phyloP scores from a whole-genome alignment of 352 stramenopile genomes.

The Halophytophthora batemanensis region DNA sequence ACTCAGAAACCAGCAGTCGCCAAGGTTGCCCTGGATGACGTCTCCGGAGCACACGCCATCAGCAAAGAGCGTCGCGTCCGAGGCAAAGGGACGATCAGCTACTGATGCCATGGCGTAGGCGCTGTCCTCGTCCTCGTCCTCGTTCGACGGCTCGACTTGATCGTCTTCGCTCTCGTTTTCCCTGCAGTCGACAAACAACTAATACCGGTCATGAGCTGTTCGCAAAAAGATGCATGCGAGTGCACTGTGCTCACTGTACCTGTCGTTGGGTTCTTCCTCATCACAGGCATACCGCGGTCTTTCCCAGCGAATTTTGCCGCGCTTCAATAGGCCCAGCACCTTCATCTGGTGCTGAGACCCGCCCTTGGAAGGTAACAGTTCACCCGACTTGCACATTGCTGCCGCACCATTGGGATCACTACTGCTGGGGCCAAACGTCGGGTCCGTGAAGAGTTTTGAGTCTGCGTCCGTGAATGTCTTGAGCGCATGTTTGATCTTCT shows the following conservation, averaged over 20 bases:
- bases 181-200: slow-evolving; percentile 4
- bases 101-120: slow-evolving; percentile 12
- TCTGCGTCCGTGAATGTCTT: slow-evolving; percentile 40
- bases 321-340: slow-evolving; percentile 62
- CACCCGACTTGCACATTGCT: slow-evolving; percentile 66
- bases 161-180: slow-evolving; percentile 30
- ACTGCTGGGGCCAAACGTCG: slow-evolving; percentile 71
- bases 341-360: slow-evolving; percentile 75
- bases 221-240: neutral
- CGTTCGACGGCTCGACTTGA: slow-evolving; percentile 19
- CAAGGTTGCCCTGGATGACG: slow-evolving; percentile 88
- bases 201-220: neutral
- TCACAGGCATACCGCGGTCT: slow-evolving; percentile 52
- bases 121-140: slow-evolving; percentile 12
- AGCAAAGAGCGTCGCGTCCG: slow-evolving; percentile 67
- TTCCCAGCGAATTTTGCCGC: slow-evolving; percentile 80
- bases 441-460: slow-evolving; percentile 69
- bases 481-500: slow-evolving; percentile 70
- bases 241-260: slow-evolving; percentile 4
- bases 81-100: slow-evolving; percentile 46
- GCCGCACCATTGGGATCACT: slow-evolving; percentile 52
- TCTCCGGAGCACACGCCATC: slow-evolving; percentile 77
- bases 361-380: slow-evolving; percentile 54
- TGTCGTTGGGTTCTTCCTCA: slow-evolving; percentile 26
- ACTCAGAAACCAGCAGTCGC: slow-evolving; percentile 93